Evolutionary conservation across 1,139 yeast species (phyloP).

Genomic region (Candida neerlandica): DNA sequence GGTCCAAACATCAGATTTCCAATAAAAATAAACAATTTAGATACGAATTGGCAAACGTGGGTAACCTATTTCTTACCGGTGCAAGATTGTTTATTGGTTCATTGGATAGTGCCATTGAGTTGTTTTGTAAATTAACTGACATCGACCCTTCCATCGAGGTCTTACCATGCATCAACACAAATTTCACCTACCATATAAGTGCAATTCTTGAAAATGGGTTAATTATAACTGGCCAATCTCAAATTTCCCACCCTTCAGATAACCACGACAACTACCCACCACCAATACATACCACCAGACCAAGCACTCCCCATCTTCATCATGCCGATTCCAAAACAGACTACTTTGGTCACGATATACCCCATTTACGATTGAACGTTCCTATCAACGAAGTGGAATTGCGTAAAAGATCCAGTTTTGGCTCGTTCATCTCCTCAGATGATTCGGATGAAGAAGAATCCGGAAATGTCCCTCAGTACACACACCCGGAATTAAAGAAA

Average conservation of each 20-base stretch:
- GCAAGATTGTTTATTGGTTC: conserved; percentile 82
- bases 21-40: conserved; percentile 56
- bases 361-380: too few species aligned
- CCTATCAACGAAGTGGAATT: conserved; percentile 20
- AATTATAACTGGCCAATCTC: conserved; percentile 89
- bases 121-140: conserved; percentile 67
- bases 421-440: not conserved
- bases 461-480: conserved; percentile 72
- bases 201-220: conserved; percentile 72
- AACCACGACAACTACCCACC: conserved; percentile 35
- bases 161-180: conserved; percentile 81
- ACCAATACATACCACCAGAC: conserved; percentile 39
- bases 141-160: conserved; percentile 60
- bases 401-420: conserved; percentile 6
- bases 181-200: conserved; percentile 83
- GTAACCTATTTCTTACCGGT: conserved; percentile 83
- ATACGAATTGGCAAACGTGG: conserved; percentile 80
- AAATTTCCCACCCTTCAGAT: conserved; percentile 80
- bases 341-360: not conserved
- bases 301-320: conserved; percentile 34
- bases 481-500: conserved; percentile 74
- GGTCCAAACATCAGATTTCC: conserved; percentile 54
- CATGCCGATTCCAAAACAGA: not conserved
- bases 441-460: conserved; percentile 39
- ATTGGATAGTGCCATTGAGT: conserved; percentile 79